Percentiles rank a stretch among this genome's conserved stretches.
phyloP scores from a whole-genome alignment of 371 early-diverging fungal genomes.

The Mitosporidium daphniae region DNA sequence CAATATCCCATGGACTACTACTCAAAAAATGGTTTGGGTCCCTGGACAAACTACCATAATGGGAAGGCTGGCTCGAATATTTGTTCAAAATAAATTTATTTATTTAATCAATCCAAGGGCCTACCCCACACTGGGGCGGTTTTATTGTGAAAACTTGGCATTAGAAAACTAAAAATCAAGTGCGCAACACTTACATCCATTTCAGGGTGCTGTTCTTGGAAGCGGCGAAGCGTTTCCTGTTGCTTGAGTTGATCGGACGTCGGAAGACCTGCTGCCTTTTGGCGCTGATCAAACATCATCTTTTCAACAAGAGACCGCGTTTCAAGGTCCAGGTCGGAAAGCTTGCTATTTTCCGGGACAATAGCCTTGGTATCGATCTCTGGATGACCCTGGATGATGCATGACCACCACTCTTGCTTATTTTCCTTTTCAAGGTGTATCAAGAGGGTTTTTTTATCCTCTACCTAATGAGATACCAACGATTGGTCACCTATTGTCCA shows the following conservation, averaged over 20 bases:
- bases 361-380: conserved; percentile 51
- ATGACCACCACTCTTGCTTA: conserved; percentile 53
- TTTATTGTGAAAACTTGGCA: conserved; percentile 4
- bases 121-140: conserved; percentile 1
- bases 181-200: conserved; percentile 10
- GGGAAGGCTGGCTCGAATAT: no score
- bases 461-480: not conserved
- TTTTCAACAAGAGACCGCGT: conserved; percentile 43
- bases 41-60: no score
- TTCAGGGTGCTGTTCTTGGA: conserved; percentile 11
- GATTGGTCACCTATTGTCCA: not conserved
- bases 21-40: conserved; percentile 45
- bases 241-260: conserved; percentile 40
- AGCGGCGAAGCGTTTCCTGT: conserved; percentile 16
- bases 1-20: conserved; percentile 87
- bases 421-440: conserved; percentile 5
- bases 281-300: conserved; percentile 47
- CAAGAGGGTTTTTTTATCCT: no score
- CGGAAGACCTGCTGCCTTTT: conserved; percentile 36
- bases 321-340: conserved; percentile 50
- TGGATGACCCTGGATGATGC: conserved; percentile 34
- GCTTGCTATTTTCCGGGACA: conserved; percentile 47
- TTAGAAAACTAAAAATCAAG: conserved; percentile 3
- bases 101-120: no score
- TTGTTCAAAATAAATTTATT: no score